Base-by-base conservation (phyloP, 257 asterid species). In the Solanum tarijense region DNA sequence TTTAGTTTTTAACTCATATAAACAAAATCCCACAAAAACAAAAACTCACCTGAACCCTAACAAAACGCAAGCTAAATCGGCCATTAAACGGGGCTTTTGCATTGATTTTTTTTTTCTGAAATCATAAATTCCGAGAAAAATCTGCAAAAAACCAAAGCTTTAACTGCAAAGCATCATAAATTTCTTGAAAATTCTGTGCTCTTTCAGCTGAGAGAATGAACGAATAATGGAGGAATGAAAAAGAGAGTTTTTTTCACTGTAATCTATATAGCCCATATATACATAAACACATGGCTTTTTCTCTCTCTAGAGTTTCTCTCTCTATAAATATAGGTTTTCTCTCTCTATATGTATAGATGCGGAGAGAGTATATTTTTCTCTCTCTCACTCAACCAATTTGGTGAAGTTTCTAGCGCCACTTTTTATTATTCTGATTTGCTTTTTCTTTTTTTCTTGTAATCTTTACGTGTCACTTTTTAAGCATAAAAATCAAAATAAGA, bases 401-500 rank as follows among this genome's bases (percentile, higher is more conserved):
- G 88, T 89, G 94, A 93, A 91, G 94, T 78, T 93, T 92, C 92
- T 90, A 85, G 88, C 89, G 83, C 89, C 84, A 85, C 89, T 58
- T 82, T 81, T 43, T 86, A 62, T 21, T 89, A 38, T 75, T 62
- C 84, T 74, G 29, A 79, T 88, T 88, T 91, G 72, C 88, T 87
- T 89, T 62, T 84, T 78, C 73, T 38, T 16, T 36, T 41, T 55
- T n/a, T 35, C 20, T 9, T n/a, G 23, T 62, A 32, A 52, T 55
- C 31, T 32, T 14, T 83, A 16, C 66, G 27, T 36, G 23, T 31
- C 41, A 12, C 27, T 82, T 81, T 82, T 16, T 48, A 46, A 82
- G 25, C 69, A 79, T 43, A 81, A 48, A 82, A 82, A 29, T 46
- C 43, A 48, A 81, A 46, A 82, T 41, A 13, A 27, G n/a, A 16